phyloP scores from a whole-genome alignment of 2,329 filamentous ascomycete genomes.

The Chaetomium olivaceum region DNA sequence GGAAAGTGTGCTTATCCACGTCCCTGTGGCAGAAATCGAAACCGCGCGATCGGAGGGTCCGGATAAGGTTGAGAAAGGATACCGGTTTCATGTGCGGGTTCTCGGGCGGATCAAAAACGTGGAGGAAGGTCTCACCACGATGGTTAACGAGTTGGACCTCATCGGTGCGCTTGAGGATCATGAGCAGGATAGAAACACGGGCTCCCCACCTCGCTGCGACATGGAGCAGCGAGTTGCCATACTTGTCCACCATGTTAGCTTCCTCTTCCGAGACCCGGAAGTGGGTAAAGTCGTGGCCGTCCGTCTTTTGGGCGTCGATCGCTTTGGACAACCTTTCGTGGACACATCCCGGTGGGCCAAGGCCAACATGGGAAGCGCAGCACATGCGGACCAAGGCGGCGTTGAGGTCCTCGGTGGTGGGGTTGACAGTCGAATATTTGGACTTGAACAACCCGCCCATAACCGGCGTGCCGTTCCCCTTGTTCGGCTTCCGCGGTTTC shows the following conservation, averaged over 20 bases:
- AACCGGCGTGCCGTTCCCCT: constrained; percentile 11
- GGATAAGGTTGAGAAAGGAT: constrained; percentile 34
- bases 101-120: constrained; percentile 33
- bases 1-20: constrained; percentile 33
- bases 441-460: constrained; percentile 26
- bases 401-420: constrained; percentile 32
- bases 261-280: constrained; percentile 33
- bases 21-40: constrained; percentile 34
- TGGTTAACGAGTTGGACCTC: constrained; percentile 32
- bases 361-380: constrained; percentile 26
- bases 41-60: constrained; percentile 30
- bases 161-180: constrained; percentile 31
- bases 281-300: constrained; percentile 29
- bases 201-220: constrained; percentile 35
- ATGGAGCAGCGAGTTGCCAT: constrained; percentile 34
- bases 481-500: constrained; percentile 27
- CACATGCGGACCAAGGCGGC: constrained; percentile 31
- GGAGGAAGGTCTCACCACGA: constrained; percentile 34
- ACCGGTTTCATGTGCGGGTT: constrained; percentile 29
- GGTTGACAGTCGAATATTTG: constrained; percentile 28
- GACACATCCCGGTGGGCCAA: constrained; percentile 23
- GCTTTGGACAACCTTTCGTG: constrained; percentile 32
- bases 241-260: constrained; percentile 33
- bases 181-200: constrained; percentile 31
- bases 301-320: constrained; percentile 30